Conservation (phyloP, 2,329 filamentous ascomycete genomes). For the Conoideocrella luteorostrata region DNA sequence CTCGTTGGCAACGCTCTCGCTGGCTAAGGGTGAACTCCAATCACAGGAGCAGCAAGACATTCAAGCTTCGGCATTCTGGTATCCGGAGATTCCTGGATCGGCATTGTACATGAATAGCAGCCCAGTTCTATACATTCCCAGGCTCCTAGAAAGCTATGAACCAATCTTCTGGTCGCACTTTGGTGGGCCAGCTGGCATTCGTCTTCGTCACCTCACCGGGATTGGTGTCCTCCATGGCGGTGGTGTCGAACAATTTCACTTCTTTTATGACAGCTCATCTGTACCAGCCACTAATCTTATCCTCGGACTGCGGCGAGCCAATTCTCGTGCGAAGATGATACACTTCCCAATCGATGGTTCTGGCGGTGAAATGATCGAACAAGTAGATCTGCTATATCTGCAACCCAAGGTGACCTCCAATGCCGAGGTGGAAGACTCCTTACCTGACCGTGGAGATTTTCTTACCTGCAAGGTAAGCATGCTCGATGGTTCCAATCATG, state of each 20-base stretch:
- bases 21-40: no score
- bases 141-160: background rate
- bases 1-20: no score
- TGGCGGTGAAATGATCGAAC: slow-evolving; percentile 1
- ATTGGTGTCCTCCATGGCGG: background rate
- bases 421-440: no score
- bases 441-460: no score
- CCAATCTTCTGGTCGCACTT: background rate
- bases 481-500: no score
- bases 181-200: background rate
- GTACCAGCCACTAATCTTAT: background rate
- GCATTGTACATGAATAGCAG: background rate
- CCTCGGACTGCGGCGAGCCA: no score
- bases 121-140: background rate
- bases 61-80: slow-evolving; percentile 1
- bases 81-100: background rate
- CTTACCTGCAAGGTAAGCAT: no score
- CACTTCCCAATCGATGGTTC: slow-evolving; percentile 1
- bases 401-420: no score
- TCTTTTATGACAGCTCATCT: background rate
- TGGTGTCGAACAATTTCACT: background rate
- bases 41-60: no score
- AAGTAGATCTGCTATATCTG: no score
- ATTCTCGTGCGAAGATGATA: background rate
- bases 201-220: background rate